Base-by-base conservation (phyloP, 2,329 filamentous ascomycete genomes). In the Diaporthe vexans region DNA sequence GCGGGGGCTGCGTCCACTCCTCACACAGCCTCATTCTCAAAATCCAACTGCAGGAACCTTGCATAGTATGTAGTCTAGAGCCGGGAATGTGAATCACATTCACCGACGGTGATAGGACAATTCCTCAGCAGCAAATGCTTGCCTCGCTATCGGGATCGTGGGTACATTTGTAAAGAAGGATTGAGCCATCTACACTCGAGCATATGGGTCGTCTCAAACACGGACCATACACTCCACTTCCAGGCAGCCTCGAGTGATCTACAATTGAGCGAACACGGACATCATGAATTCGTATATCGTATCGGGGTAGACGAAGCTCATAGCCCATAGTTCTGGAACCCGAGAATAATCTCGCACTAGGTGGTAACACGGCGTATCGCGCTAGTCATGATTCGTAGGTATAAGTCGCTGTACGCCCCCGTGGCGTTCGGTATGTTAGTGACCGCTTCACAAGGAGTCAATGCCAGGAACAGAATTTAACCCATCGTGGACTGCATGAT, bases 191-290 rank as follows among this genome's bases (percentile, higher is more conserved):
- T 40, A 40, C 19, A 26, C 59, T 26, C 26, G 46, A 40, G 21
- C 8, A 33, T 26, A 8, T 15, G 11, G 24, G 7, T 17, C 43
- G 43, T 10, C 24, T 63, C 59, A 13, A 13, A 21, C 33, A 15
- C 37, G 26, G 58, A 46, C 37, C 37, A 7, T 35, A 19, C 3
- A 4, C 6, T 10, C n/a, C n/a, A 19, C 21, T 46, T 29, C 37
- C 58, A 63, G 58, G 37, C 58, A 43, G 40, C 58, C 13, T 46
- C 4, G 43, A 48, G 59, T 48, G 59, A 11, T 63, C 59, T 63
- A 19, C 24, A 48, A n/a, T 37, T 17, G 59, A 63, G 24, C 46
- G 29, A 21, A 63, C 10, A 29, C 10, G 6, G 21, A 59, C 57
- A 59, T 5, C 7, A 26, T 10, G 21, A 24, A 40, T 8, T 4